These are phyloP conservation scores for Thalassiosira ordinaria DNA, from an alignment of 352 stramenopile species.

Conservation along the genomic window DNA sequence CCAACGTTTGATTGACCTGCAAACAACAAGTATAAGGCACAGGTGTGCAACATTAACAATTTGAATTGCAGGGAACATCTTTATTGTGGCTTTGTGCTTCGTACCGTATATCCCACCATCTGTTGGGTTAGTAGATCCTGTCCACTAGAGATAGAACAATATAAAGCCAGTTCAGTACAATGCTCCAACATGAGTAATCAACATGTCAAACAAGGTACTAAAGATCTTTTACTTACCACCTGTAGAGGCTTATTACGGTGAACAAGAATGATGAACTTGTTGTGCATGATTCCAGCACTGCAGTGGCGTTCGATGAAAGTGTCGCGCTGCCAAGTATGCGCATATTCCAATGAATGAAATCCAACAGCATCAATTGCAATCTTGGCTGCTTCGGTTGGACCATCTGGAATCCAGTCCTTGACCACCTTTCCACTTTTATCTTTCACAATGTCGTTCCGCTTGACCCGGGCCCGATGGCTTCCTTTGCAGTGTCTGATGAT, in stretches of 20 bases:
- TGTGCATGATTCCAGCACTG: slow-evolving; percentile 51
- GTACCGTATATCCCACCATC: slow-evolving; percentile 23
- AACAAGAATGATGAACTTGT: slow-evolving; percentile 58
- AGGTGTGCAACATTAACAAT: no score
- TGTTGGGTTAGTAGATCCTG: slow-evolving; percentile 52
- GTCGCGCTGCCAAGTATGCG: slow-evolving; percentile 41
- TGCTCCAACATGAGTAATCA: no score
- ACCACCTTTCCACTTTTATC: slow-evolving; percentile 42
- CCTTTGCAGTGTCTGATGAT: slow-evolving; percentile 55
- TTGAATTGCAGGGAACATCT: no score
- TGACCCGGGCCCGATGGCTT: slow-evolving; percentile 17
- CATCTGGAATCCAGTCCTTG: slow-evolving; percentile 38
- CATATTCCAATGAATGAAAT: slow-evolving; percentile 39
- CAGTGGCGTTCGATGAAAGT: slow-evolving; percentile 54
- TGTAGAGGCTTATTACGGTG: slow-evolving; percentile 21
- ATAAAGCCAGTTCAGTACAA: no score
- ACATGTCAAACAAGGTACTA: no score
- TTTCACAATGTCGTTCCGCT: slow-evolving; percentile 27
- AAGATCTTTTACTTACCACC: no score
- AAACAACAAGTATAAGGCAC: no score
- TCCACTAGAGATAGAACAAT: no score
- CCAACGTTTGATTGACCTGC: slow-evolving; percentile 39
- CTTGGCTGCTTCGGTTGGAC: slow-evolving; percentile 9
- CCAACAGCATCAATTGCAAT: slow-evolving; percentile 23
- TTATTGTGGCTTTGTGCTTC: no score